Percentiles rank a stretch among this genome's conserved stretches.
phyloP scores from a whole-genome alignment of 345 rosid species.

The Arabidopsis arenosa region DNA sequence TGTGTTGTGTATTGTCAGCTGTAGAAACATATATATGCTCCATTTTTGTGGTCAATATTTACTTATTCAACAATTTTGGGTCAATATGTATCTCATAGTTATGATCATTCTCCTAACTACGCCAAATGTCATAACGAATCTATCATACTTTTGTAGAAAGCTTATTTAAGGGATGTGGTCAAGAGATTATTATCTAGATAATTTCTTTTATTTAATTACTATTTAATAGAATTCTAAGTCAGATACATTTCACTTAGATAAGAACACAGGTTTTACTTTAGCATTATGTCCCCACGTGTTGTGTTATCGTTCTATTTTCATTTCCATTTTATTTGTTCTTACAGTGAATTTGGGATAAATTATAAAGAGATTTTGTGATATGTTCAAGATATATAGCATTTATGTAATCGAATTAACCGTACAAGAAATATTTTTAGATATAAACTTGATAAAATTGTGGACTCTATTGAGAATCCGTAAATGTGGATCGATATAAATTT shows the following conservation, averaged over 20 bases:
- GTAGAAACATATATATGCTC: slow-evolving; percentile 8
- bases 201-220: background rate
- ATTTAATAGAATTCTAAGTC: background rate
- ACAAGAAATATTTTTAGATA: background rate
- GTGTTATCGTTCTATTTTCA: background rate
- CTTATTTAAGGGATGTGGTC: background rate
- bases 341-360: background rate
- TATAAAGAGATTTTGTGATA: background rate
- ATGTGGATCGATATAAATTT: background rate
- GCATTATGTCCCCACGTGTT: slow-evolving; percentile 21
- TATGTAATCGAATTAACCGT: too few species aligned
- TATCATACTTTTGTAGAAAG: slow-evolving; percentile 2
- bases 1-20: background rate
- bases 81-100: slow-evolving; percentile 21
- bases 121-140: slow-evolving; percentile 29
- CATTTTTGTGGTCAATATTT: background rate
- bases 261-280: slow-evolving; percentile 23
- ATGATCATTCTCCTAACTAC: background rate
- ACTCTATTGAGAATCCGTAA: background rate
- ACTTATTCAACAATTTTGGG: background rate
- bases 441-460: background rate
- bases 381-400: background rate
- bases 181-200: background rate
- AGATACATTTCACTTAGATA: slow-evolving; percentile 25
- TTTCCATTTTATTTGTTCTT: slow-evolving; percentile 14